phyloP scores from a whole-genome alignment of 2,329 filamentous ascomycete genomes.

The Colletotrichum scovillei region DNA sequence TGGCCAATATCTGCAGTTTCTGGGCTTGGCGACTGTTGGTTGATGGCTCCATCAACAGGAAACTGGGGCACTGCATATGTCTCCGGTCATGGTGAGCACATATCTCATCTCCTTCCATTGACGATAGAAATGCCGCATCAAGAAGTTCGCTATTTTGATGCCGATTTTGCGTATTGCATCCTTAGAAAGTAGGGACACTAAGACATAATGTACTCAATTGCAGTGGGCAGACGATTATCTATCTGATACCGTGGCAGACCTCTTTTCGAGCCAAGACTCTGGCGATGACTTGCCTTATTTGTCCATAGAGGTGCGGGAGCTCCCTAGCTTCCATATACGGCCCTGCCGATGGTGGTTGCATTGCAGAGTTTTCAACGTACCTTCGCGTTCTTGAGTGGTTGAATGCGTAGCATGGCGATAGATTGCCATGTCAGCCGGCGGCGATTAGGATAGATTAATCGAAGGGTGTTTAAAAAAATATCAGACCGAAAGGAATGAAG shows the following conservation, averaged over 20 bases:
- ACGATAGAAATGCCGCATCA: neutral
- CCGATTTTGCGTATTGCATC: neutral
- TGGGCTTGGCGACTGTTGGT: neutral
- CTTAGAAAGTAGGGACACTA: neutral
- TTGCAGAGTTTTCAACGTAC: conserved; percentile 6
- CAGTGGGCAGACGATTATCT: neutral
- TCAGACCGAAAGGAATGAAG: neutral
- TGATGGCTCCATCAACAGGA: neutral
- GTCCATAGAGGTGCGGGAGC: neutral
- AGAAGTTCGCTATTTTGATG: neutral
- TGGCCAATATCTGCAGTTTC: neutral
- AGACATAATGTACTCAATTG: neutral
- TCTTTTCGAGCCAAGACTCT: neutral
- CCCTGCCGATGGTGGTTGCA: conserved; percentile 9
- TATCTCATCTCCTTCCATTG: neutral
- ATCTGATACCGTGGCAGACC: neutral
- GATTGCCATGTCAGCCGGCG: neutral
- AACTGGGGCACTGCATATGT: neutral
- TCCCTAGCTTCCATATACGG: conserved; percentile 1
- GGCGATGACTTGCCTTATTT: conserved; percentile 5
- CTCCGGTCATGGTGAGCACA: neutral
- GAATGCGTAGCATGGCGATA: neutral
- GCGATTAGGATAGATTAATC: neutral
- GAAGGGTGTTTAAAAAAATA: neutral
- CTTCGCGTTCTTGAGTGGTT: neutral